These are phyloP conservation scores for Periconia macrospinosa DNA, from an alignment of 2,329 filamentous ascomycete species.

Conservation along the genomic window DNA sequence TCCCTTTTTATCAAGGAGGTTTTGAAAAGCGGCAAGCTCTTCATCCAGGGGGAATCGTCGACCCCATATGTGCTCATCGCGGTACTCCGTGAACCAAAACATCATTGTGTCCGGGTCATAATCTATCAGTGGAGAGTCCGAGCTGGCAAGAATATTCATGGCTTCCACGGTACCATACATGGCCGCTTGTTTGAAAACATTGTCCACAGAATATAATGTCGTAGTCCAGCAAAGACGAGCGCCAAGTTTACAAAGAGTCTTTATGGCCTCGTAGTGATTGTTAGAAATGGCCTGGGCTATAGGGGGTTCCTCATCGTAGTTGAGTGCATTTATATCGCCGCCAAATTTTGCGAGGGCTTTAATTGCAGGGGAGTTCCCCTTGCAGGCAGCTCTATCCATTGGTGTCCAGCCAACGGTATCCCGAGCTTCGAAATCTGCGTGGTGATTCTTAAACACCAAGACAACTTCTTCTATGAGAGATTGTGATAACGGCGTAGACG, in stretches of 20 bases:
- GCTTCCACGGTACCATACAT: neutral
- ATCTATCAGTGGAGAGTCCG: neutral
- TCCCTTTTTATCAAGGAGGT: neutral
- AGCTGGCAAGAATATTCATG: neutral
- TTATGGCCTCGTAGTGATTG: neutral
- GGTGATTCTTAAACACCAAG: neutral
- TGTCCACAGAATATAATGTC: neutral
- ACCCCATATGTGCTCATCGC: neutral
- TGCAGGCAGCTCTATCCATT: neutral
- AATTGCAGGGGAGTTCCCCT: neutral
- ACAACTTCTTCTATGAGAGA: neutral
- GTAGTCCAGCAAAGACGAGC: neutral
- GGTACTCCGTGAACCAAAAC: neutral
- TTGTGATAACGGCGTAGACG: neutral
- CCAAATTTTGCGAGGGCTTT: neutral
- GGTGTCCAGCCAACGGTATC: neutral
- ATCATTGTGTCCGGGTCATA: neutral
- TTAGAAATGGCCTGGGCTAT: neutral
- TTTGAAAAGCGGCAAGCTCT: neutral
- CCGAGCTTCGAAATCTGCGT: conserved; percentile 1
- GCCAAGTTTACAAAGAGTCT: neutral
- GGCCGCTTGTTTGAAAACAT: neutral
- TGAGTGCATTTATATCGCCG: neutral
- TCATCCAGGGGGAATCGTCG: neutral
- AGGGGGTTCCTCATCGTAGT: neutral